Conservation (phyloP, 805 yeast genomes). For the Pichia exigua region DNA sequence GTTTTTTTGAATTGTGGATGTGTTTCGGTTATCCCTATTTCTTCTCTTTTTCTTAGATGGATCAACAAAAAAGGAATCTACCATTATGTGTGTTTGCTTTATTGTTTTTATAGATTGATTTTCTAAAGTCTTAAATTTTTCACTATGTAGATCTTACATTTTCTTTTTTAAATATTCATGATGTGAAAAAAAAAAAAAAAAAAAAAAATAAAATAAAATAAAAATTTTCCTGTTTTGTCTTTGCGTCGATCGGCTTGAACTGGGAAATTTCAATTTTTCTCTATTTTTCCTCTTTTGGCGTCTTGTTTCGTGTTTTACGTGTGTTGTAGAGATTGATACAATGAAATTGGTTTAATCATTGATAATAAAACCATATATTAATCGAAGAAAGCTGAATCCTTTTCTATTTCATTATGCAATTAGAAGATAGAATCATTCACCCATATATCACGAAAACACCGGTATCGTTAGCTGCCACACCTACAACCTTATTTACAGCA, state of each 20-base stretch:
- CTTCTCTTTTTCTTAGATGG: slow-evolving; percentile 48
- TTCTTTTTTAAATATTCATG: background rate
- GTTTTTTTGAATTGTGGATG: slow-evolving; percentile 15
- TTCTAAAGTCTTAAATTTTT: background rate
- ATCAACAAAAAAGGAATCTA: slow-evolving; percentile 57
- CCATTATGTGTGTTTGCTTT: slow-evolving; percentile 27
- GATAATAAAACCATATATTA: background rate
- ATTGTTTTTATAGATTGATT: background rate
- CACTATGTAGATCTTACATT: background rate
- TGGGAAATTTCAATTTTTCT: too few species aligned
- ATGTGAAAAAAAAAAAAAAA: background rate
- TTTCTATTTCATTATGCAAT: slow-evolving; percentile 10
- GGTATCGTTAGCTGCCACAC: slow-evolving; percentile 18
- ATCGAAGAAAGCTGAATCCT: background rate
- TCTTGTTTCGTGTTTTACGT: background rate
- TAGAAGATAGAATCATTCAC: slow-evolving; percentile 23
- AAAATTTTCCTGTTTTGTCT: background rate
- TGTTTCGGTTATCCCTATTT: slow-evolving; percentile 26
- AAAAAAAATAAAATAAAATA: background rate
- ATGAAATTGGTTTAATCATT: too few species aligned
- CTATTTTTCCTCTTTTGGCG: background rate
- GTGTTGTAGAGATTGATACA: too few species aligned
- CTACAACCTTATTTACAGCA: slow-evolving; percentile 38
- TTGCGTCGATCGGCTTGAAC: background rate
- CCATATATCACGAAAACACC: slow-evolving; percentile 24